Evolutionary conservation across 2,329 filamentous ascomycete species (phyloP).

Genomic region (Zymoseptoria tritici): DNA sequence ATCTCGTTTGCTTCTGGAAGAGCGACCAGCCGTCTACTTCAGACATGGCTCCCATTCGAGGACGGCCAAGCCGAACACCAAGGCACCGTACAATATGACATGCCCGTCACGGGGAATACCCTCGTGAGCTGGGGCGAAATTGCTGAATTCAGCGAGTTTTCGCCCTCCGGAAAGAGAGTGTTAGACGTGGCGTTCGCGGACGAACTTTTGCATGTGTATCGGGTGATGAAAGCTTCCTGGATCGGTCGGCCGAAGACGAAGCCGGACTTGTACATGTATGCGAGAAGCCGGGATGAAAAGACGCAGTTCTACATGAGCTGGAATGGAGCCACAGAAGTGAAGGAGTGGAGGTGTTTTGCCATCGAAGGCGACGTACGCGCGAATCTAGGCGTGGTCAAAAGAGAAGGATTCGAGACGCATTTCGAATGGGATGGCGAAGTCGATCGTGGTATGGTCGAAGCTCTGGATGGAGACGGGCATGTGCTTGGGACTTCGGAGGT

Average conservation of each 20-base stretch:
- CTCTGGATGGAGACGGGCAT: slow-evolving; percentile 1
- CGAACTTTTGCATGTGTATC: slow-evolving; percentile 30
- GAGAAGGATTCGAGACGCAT: slow-evolving; percentile 5
- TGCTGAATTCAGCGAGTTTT: neutral
- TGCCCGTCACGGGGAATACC: slow-evolving; percentile 21
- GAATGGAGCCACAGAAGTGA: slow-evolving; percentile 35
- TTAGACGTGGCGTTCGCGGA: slow-evolving; percentile 28
- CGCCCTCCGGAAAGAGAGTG: neutral
- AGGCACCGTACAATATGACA: slow-evolving; percentile 26
- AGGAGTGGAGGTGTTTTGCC: slow-evolving; percentile 20
- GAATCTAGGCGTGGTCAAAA: neutral
- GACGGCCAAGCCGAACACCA: slow-evolving; percentile 10
- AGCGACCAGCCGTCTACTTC: neutral
- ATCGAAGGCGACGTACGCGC: neutral
- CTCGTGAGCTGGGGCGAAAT: slow-evolving; percentile 1
- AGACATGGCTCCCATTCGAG: neutral
- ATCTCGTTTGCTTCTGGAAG: slow-evolving; percentile 2
- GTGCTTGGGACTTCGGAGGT: neutral
- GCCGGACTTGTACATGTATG: neutral
- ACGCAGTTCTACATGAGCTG: slow-evolving; percentile 23
- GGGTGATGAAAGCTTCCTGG: slow-evolving; percentile 28
- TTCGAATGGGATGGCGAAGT: slow-evolving; percentile 1
- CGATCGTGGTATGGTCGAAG: slow-evolving; percentile 1
- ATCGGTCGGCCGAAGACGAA: neutral
- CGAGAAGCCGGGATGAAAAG: neutral